Base-by-base conservation (phyloP, 169 alveolate genomes). In the Fabrea salina region DNA sequence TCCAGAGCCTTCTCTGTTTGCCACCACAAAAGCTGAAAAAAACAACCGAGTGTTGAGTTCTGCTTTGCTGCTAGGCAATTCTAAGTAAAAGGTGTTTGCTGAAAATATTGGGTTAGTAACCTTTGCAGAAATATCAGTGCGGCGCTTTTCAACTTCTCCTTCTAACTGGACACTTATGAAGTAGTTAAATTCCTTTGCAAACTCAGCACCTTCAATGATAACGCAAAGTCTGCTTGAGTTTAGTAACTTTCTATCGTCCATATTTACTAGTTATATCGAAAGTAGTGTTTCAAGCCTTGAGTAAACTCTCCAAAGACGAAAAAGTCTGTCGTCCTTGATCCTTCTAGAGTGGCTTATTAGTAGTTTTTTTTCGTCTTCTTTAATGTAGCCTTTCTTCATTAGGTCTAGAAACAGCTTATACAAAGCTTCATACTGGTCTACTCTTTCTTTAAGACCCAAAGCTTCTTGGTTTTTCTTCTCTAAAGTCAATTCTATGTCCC, bases 61-160 rank as follows among this genome's bases (percentile, higher is more conserved):
- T 40, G 91, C 75, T 66, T 83, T 90, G 76, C 85, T 89, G 35
- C 80, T 75, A 49, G 87, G 87, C 0, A 94, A 71, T 33, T 95
- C 96, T 54, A 94, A 81, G 56, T 82, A 90, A 86, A 94, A 94
- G 59, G 86, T 74, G 56, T 90, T 89, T 3, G 95, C 95, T 74
- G 93, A 85, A 76, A 94, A 94, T 49, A 89, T 84, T 33, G 97
- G 97, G 43, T 89, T 89, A 6, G 92, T 76, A 25, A 92, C 94
- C 50, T 86, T 80, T 40, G 91, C 95, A 44, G 95, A 88, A 13
- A 94, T 91, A 80, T 93, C 93, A 13, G 97, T 94, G 77, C 97
- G 82, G 67, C 95, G 80, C 91, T 89, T 91, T 79, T 91, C 96
- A 41, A 93, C 95, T 22, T 93, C 92, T 27, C 92, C 92, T 58